Conservation (phyloP, 140 eudicot genomes). For the Bidens hawaiensis region DNA sequence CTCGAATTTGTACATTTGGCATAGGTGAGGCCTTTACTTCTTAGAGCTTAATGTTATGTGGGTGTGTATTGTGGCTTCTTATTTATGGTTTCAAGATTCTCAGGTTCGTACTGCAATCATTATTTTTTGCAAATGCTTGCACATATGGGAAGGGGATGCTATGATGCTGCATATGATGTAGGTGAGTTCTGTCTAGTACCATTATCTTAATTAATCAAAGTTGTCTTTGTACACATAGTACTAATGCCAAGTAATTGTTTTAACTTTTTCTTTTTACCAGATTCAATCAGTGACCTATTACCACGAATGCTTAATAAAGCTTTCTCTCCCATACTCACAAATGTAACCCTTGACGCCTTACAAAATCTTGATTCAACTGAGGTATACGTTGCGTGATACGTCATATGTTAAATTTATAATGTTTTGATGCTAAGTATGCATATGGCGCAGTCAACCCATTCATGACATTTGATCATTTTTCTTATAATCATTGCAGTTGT, state of each 20-base stretch:
- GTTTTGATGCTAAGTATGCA: no score
- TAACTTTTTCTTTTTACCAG: constrained; percentile 35
- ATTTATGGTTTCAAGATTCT: neutral
- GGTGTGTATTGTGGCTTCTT: constrained; percentile 5
- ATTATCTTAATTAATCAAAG: neutral
- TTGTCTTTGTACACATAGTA: constrained; percentile 2
- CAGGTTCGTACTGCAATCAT: constrained; percentile 93
- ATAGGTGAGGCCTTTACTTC: constrained; percentile 80
- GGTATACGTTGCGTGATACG: constrained; percentile 44
- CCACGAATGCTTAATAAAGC: constrained; percentile 49
- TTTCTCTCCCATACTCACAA: constrained; percentile 54
- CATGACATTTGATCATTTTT: neutral
- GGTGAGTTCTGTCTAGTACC: constrained; percentile 44
- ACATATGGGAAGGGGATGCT: constrained; percentile 76
- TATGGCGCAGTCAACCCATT: no score
- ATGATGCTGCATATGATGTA: constrained; percentile 74
- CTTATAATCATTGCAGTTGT: constrained; percentile 44
- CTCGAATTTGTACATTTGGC: constrained; percentile 83
- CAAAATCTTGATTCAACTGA: constrained; percentile 53
- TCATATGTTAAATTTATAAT: constrained; percentile 8
- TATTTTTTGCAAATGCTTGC: constrained; percentile 89
- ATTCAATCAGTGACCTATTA: constrained; percentile 47
- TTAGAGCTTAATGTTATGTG: no score
- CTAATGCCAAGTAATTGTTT: constrained; percentile 3
- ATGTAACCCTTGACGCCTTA: constrained; percentile 52